phyloP scores from a whole-genome alignment of 441 rosid species.

The Gossypium schwendimanii region DNA sequence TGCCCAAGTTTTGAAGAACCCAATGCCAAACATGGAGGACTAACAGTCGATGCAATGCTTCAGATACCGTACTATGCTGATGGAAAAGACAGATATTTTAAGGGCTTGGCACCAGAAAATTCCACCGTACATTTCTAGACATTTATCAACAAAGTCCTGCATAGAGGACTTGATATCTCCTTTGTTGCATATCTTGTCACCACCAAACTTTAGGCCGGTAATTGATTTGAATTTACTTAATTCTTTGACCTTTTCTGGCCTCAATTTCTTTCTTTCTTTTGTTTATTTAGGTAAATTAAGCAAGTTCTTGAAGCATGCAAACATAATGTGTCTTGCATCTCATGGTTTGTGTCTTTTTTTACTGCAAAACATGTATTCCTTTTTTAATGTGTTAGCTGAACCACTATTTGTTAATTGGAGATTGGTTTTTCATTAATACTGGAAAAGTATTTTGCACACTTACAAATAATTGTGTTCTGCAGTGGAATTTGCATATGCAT shows the following conservation, averaged over 20 bases:
- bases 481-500: background rate
- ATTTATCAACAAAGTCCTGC: slow-evolving; percentile 62
- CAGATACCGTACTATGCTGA: slow-evolving; percentile 65
- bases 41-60: slow-evolving; percentile 24
- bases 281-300: background rate
- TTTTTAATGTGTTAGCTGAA: background rate
- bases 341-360: background rate
- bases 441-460: background rate
- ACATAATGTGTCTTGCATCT: background rate
- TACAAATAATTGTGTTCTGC: background rate
- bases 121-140: slow-evolving; percentile 71
- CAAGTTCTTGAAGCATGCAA: background rate
- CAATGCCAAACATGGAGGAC: slow-evolving; percentile 8
- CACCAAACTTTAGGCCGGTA: slow-evolving; percentile 82
- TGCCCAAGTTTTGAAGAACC: slow-evolving; percentile 7
- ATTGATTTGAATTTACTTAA: slow-evolving; percentile 24
- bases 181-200: slow-evolving; percentile 75
- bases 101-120: slow-evolving; percentile 76
- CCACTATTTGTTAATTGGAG: background rate
- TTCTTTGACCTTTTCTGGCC: slow-evolving; percentile 2
- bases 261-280: slow-evolving; percentile 7
- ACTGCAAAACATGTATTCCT: background rate
- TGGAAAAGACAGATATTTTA: slow-evolving; percentile 60
- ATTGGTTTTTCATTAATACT: background rate
- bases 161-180: slow-evolving; percentile 75